Evolutionary conservation across 495 filamentous ascomycete genomes (phyloP), one percentile per base, ranked within the genome.

Genomic region (Amorphotheca resinae): DNA sequence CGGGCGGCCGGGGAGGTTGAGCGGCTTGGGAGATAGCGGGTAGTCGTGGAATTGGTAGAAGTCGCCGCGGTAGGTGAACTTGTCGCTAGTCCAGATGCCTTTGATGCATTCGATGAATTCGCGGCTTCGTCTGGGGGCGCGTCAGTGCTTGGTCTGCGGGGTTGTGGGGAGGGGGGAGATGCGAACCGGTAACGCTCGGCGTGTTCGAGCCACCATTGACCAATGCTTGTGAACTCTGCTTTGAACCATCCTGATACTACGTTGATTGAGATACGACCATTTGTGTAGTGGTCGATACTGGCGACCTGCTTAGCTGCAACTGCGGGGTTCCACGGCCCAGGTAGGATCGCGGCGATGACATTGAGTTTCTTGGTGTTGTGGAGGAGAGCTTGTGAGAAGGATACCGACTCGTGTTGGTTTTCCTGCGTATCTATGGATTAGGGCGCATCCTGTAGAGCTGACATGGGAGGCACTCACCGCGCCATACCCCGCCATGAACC

Each of bases 201-300:
- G 42, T 71, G 66, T 33, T 69, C 67, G 11, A 71, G 58, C 65
- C 67, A 68, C 66, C 66, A 71, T 53, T 71, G 62, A 12, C 66
- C 65, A 40, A 71, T 65, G 38, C 59, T 57, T 4, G 62, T 65
- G 42, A 71, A 69, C 48, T 69, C 67, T 42, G 57, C 55, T 52
- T 69, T 71, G 53, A 69, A 68, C 65, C 66, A 71, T 25, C 67
- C 67, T 20, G 59, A 64, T 8, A 69, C 66, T 12, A 71, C 58
- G 48, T 69, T 69, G 28, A 71, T 64, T 8, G 66, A 61, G 44
- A 67, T 59, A 17, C 65, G 60, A 18, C 66, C 67, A 33, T 63
- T 57, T 26, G 57, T 57, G 38, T 69, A 71, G 34, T 68, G 49
- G 48, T 71, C 67, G 52, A 69, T 69, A 46, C 59, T 63, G 9